These are phyloP conservation scores for Marsdenia floribunda DNA, from an alignment of 257 asterid species.

Conservation along the genomic window DNA sequence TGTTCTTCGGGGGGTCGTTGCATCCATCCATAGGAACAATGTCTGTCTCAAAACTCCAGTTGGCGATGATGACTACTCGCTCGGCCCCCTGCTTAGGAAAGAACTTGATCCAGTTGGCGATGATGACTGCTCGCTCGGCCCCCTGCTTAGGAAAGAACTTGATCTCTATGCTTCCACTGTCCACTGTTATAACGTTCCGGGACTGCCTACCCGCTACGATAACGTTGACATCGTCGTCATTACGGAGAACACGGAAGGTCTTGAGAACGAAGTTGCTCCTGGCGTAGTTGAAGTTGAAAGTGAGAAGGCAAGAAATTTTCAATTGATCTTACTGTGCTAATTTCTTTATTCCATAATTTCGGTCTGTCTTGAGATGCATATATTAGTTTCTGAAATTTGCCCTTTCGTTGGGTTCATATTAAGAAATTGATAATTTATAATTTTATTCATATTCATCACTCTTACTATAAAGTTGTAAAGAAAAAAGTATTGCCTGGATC, in stretches of 20 bases:
- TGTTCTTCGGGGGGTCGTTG: constrained; percentile 63
- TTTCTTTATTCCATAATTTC: not conserved
- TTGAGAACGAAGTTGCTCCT: constrained; percentile 98
- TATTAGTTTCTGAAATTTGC: not conserved
- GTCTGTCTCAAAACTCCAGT: constrained; percentile 92
- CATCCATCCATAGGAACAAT: constrained; percentile 75
- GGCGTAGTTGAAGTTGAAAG: constrained; percentile 99
- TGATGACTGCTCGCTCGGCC: constrained; percentile 82
- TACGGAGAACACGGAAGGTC: constrained; percentile 94
- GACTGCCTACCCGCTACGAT: constrained; percentile 77
- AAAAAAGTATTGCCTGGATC: not conserved
- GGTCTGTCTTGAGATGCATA: not conserved
- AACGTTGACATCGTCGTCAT: constrained; percentile 87
- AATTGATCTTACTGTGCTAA: not conserved
- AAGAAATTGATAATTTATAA: not conserved
- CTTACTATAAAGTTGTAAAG: no score
- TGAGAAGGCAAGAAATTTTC: constrained; percentile 53
- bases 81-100: constrained; percentile 70
- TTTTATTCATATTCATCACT: not conserved
- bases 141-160: constrained; percentile 78
- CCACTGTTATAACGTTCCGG: constrained; percentile 79
- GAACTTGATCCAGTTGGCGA: constrained; percentile 99
- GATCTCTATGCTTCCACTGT: constrained; percentile 93
- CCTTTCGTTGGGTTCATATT: not conserved
- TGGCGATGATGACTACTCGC: constrained; percentile 93